These are phyloP conservation scores for Ramaria sp. DNA, from an alignment of 768 basidiomycete species.

Conservation along the genomic window DNA sequence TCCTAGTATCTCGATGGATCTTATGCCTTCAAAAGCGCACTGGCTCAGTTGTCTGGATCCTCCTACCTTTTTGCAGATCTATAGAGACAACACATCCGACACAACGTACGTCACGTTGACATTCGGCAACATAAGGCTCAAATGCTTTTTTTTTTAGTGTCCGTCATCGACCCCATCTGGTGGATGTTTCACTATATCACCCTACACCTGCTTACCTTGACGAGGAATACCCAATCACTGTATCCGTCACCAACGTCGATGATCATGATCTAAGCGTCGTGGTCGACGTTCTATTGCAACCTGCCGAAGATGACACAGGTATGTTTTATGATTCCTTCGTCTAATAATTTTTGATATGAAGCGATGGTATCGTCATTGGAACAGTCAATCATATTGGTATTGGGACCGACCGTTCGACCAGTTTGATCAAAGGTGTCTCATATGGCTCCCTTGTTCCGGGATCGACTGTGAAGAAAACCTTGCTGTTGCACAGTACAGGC, in stretches of 20 bases:
- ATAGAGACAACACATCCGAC: conserved; percentile 32
- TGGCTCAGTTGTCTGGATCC: conserved; percentile 56
- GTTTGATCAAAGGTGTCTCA: conserved; percentile 61
- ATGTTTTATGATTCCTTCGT: conserved; percentile 15
- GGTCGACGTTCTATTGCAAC: conserved; percentile 72
- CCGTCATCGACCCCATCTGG: conserved; percentile 46
- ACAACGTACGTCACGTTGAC: conserved; percentile 31
- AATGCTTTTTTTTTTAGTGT: conserved; percentile 30
- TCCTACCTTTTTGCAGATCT: conserved; percentile 39
- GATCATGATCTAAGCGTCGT: conserved; percentile 54
- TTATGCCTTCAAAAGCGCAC: conserved; percentile 19
- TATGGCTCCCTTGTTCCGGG: conserved; percentile 58
- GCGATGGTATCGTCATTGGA: background rate
- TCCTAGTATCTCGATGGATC: conserved; percentile 27
- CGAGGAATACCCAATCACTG: conserved; percentile 64
- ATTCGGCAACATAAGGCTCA: background rate
- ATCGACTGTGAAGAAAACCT: conserved; percentile 42
- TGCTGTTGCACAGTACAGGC: conserved; percentile 53
- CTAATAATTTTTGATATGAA: conserved; percentile 3
- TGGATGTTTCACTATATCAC: conserved; percentile 48
- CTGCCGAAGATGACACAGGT: conserved; percentile 69
- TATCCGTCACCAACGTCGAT: conserved; percentile 66
- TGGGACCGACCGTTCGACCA: conserved; percentile 52
- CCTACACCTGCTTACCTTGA: conserved; percentile 65
- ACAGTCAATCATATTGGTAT: conserved; percentile 52